A percentile compares a stretch with the other conserved stretches of the same genome.
Conservation (phyloP, 176 grass and related monocot species). For the Panicum miliaceum region DNA sequence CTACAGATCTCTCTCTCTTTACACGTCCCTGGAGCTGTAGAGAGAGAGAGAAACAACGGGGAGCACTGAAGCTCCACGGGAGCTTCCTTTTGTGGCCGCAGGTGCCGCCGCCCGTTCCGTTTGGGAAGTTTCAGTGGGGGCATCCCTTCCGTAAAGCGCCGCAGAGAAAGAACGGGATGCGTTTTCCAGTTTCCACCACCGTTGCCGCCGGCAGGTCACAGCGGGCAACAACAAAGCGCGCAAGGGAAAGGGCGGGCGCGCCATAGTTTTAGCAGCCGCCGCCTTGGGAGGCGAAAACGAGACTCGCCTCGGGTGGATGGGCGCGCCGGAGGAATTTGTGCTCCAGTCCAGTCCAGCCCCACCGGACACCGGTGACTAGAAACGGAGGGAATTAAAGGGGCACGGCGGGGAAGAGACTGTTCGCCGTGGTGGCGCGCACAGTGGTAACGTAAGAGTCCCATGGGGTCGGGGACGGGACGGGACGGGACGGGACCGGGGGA, state of each 20-base stretch:
- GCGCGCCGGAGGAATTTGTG: slow-evolving; percentile 28
- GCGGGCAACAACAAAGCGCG: neutral
- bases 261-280: neutral
- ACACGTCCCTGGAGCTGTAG: too few relatives aligned
- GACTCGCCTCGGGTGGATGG: slow-evolving; percentile 14
- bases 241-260: neutral
- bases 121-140: slow-evolving; percentile 49
- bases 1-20: too few relatives aligned
- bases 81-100: neutral
- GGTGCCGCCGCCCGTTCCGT: slow-evolving; percentile 33
- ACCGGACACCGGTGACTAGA: slow-evolving; percentile 5
- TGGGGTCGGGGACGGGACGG: neutral
- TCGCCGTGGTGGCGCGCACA: neutral
- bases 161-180: slow-evolving; percentile 12
- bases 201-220: neutral
- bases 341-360: neutral
- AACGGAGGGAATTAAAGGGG: slow-evolving; percentile 19
- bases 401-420: neutral
- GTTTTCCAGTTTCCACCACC: neutral
- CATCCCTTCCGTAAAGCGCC: too few relatives aligned
- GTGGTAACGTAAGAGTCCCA: neutral
- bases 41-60: too few relatives aligned
- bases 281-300: slow-evolving; percentile 17
- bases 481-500: neutral
- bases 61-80: too few relatives aligned